A percentile compares a stretch with the other conserved stretches of the same genome.
phyloP scores from a whole-genome alignment of 805 yeast species.

The Nematodospora valgi region DNA sequence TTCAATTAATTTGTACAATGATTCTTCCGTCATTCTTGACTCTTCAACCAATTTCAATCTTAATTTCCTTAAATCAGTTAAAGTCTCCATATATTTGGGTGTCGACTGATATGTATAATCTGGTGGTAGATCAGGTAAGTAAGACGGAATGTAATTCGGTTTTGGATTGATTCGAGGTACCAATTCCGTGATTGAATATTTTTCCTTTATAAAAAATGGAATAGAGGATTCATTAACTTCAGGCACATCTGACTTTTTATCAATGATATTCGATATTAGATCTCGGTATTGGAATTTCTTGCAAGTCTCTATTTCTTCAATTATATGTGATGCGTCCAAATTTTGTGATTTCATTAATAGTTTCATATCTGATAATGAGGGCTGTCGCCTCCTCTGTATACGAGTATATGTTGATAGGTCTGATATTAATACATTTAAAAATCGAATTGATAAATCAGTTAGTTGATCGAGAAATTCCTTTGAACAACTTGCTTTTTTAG shows the following conservation, averaged over 20 bases:
- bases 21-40: slow-evolving; percentile 75
- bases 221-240: slow-evolving; percentile 33
- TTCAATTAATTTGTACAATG: slow-evolving; percentile 58
- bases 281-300: slow-evolving; percentile 5
- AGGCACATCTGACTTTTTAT: background rate
- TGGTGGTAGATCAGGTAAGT: slow-evolving; percentile 90
- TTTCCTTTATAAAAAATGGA: slow-evolving; percentile 52
- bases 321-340: slow-evolving; percentile 24
- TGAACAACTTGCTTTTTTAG: slow-evolving; percentile 19
- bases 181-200: slow-evolving; percentile 49
- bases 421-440: slow-evolving; percentile 33
- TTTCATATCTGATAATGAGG: slow-evolving; percentile 50
- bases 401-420: slow-evolving; percentile 51
- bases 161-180: slow-evolving; percentile 46
- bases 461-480: slow-evolving; percentile 27
- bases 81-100: slow-evolving; percentile 58
- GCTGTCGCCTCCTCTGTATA: slow-evolving; percentile 56
- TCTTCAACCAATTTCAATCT: slow-evolving; percentile 75
- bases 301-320: slow-evolving; percentile 10
- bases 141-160: slow-evolving; percentile 56
- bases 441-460: slow-evolving; percentile 25
- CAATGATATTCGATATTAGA: too few species aligned
- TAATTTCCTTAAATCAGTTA: slow-evolving; percentile 68
- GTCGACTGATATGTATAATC: slow-evolving; percentile 87
- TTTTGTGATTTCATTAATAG: slow-evolving; percentile 43